Conservation (phyloP, 2,329 filamentous ascomycete species). For the Torrubiellomyces zombiae region DNA sequence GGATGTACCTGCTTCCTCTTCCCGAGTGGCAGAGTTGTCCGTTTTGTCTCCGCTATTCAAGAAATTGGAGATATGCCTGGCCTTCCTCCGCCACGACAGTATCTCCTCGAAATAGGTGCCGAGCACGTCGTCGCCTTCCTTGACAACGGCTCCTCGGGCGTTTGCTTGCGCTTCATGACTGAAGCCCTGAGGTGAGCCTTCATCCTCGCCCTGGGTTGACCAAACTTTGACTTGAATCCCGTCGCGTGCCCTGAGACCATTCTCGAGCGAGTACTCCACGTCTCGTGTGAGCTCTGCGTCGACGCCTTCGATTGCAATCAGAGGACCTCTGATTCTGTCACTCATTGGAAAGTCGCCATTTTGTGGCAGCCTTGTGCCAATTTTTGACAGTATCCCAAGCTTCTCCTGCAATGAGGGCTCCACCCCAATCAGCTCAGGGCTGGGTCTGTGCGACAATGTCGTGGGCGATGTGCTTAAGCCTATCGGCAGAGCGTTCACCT, state of each 20-base stretch:
- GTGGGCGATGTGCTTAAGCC: conserved; percentile 8
- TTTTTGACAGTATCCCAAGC: conserved; percentile 56
- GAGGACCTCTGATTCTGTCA: conserved; percentile 46
- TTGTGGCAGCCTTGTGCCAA: conserved; percentile 49
- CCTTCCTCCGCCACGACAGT: conserved; percentile 53
- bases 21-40: conserved; percentile 2
- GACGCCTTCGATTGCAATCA: conserved; percentile 72
- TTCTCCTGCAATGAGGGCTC: conserved; percentile 56
- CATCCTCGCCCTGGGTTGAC: conserved; percentile 16
- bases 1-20: too few relatives aligned
- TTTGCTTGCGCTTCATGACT: conserved; percentile 5
- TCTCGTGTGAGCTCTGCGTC: conserved; percentile 31
- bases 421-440: conserved; percentile 47
- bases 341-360: conserved; percentile 14
- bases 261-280: conserved; percentile 48
- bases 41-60: too few relatives aligned
- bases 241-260: conserved; percentile 34
- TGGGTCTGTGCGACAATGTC: conserved; percentile 1
- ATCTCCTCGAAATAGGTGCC: conserved; percentile 51
- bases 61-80: conserved; percentile 48
- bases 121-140: conserved; percentile 27
- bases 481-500: conserved; percentile 11
- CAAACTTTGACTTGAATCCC: conserved; percentile 27
- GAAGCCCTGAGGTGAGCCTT: too few relatives aligned
- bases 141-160: conserved; percentile 1